A percentile compares a stretch with the other conserved stretches of the same genome.
Conservation (phyloP, 148 eudicot genomes). For the Vaccinium darrowii region DNA sequence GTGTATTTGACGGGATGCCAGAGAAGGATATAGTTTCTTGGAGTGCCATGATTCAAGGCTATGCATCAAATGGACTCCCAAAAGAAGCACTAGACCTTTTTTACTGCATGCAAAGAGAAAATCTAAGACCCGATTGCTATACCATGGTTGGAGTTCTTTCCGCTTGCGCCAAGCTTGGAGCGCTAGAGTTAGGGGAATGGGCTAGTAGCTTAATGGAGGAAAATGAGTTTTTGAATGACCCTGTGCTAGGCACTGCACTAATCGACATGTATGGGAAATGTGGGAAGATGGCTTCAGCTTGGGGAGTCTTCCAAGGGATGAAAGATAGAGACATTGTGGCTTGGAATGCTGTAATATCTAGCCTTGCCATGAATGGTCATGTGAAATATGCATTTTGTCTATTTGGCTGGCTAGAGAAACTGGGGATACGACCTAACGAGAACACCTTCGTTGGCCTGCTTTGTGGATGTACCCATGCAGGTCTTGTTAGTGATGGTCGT, state of each 20-base stretch:
- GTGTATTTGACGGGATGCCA: slow-evolving; percentile 5
- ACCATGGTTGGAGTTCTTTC: slow-evolving; percentile 18
- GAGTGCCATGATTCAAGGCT: slow-evolving; percentile 18
- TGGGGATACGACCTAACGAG: slow-evolving; percentile 4
- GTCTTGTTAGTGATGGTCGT: slow-evolving; percentile 14
- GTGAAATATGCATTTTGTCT: slow-evolving; percentile 13
- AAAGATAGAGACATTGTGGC: slow-evolving; percentile 13
- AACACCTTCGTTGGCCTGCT: slow-evolving; percentile 12
- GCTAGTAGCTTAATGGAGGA: slow-evolving; percentile 10
- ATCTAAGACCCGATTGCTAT: slow-evolving; percentile 9
- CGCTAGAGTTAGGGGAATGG: slow-evolving; percentile 14
- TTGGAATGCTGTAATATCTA: slow-evolving; percentile 18
- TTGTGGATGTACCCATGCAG: slow-evolving; percentile 17
- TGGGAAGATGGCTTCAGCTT: slow-evolving; percentile 19
- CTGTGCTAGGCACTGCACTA: slow-evolving; percentile 11
- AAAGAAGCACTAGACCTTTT: slow-evolving; percentile 15
- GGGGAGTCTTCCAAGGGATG: slow-evolving; percentile 14
- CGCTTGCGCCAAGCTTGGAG: slow-evolving; percentile 9
- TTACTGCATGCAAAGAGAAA: slow-evolving; percentile 2
- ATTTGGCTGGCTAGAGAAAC: slow-evolving; percentile 10
- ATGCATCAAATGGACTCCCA: slow-evolving; percentile 16
- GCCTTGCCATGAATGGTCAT: slow-evolving; percentile 17
- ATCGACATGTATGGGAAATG: slow-evolving; percentile 16
- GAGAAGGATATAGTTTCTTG: slow-evolving; percentile 17
- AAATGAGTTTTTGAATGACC: slow-evolving; percentile 4